Conservation (phyloP, 2,329 filamentous ascomycete species). For the Botryotinia calthae region DNA sequence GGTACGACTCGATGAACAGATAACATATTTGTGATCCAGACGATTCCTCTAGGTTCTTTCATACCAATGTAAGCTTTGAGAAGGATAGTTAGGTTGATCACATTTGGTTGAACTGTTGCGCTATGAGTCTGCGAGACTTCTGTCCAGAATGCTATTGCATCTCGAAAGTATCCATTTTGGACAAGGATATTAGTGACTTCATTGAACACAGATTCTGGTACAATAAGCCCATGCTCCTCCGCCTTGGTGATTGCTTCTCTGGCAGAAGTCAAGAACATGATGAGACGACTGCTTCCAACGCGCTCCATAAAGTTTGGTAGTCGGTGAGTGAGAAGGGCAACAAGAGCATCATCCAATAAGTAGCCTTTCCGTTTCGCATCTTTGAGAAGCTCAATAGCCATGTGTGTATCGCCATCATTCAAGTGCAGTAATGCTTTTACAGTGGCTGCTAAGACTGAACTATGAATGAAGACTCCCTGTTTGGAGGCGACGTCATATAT, state of each 20-base stretch:
- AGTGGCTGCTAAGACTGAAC: conserved; percentile 24
- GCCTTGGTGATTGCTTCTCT: conserved; percentile 26
- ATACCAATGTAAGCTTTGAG: conserved; percentile 33
- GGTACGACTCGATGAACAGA: conserved; percentile 30
- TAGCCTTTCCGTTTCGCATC: conserved; percentile 27
- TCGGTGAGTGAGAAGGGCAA: conserved; percentile 32
- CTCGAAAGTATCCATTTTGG: conserved; percentile 21
- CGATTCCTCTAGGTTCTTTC: conserved; percentile 30
- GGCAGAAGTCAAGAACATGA: conserved; percentile 16
- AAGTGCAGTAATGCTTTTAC: conserved; percentile 33
- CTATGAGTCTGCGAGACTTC: conserved; percentile 27
- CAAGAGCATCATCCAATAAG: conserved; percentile 27
- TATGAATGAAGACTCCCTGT: conserved; percentile 22
- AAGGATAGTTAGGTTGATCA: conserved; percentile 34
- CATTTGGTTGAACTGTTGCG: conserved; percentile 21
- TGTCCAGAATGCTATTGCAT: conserved; percentile 36
- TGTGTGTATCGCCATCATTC: conserved; percentile 19
- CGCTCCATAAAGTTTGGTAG: conserved; percentile 22
- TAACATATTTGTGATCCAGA: conserved; percentile 32
- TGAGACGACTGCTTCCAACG: conserved; percentile 11
- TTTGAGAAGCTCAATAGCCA: conserved; percentile 29
- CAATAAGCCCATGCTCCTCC: conserved; percentile 26
- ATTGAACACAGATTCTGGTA: conserved; percentile 32
- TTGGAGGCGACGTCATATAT: conserved; percentile 32
- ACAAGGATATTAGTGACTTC: conserved; percentile 33